These are phyloP conservation scores for Alnus rubra DNA, from an alignment of 306 rosid genomes.

Conservation along the genomic window DNA sequence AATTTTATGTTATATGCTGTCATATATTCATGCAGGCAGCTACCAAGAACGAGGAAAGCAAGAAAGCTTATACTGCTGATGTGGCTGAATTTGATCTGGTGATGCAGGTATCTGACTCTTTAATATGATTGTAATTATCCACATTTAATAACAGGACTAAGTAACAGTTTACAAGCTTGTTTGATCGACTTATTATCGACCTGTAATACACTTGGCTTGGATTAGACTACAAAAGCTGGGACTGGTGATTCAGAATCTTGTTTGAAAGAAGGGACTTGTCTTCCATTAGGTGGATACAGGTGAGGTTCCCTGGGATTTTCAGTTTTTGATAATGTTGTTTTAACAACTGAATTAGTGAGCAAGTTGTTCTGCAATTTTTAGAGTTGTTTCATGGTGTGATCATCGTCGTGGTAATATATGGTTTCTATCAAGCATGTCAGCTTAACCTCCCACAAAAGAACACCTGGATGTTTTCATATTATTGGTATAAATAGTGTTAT, in stretches of 20 bases:
- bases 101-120: conserved; percentile 73
- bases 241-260: conserved; percentile 81
- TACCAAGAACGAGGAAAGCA: conserved; percentile 50
- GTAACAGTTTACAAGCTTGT: conserved; percentile 10
- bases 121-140: conserved; percentile 19
- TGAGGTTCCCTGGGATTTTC: conserved; percentile 37
- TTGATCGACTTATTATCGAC: conserved; percentile 16
- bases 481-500: not conserved
- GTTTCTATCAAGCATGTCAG: not conserved
- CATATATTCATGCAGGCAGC: conserved; percentile 57
- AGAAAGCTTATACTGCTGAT: conserved; percentile 51
- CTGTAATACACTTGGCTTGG: conserved; percentile 32
- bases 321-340: conserved; percentile 18
- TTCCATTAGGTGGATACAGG: conserved; percentile 99
- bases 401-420: not conserved
- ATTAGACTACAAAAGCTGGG: conserved; percentile 78
- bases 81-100: conserved; percentile 95
- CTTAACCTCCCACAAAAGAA: not conserved
- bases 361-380: conserved; percentile 4
- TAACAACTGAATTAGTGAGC: not conserved
- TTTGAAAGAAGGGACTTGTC: conserved; percentile 70
- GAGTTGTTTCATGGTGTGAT: not conserved
- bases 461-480: not conserved
- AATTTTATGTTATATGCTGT: conserved; percentile 28
- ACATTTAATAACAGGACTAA: conserved; percentile 11